Evolutionary conservation across 495 filamentous ascomycete genomes (phyloP).

Genomic region (Podospora pseudocomata): DNA sequence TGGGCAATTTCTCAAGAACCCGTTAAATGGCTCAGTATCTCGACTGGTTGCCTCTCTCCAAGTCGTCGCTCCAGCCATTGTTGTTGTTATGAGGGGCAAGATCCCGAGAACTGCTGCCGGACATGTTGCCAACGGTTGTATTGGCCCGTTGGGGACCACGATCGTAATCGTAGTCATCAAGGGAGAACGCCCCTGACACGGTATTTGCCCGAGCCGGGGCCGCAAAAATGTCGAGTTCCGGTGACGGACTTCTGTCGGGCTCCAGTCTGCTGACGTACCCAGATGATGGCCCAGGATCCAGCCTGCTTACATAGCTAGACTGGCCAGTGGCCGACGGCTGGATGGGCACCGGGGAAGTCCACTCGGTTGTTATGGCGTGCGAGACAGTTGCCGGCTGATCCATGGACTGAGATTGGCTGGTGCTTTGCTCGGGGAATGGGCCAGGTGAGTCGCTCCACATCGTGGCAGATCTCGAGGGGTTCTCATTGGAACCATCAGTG

Average conservation of each 20-base stretch:
- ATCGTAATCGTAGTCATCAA: neutral
- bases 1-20: neutral
- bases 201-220: neutral
- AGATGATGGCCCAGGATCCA: neutral
- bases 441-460: neutral
- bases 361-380: neutral
- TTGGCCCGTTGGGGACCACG: neutral
- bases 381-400: neutral
- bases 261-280: neutral
- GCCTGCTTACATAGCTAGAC: neutral
- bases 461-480: neutral
- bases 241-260: neutral
- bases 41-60: constrained; percentile 9
- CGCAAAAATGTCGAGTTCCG: neutral
- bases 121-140: neutral
- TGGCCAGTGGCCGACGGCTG: neutral
- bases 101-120: neutral
- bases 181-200: neutral
- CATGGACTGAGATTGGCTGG: neutral
- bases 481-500: neutral
- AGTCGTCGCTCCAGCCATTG: constrained; percentile 13
- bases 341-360: neutral
- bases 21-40: constrained; percentile 10
- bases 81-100: neutral
- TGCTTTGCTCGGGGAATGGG: neutral